These are phyloP conservation scores for Coccomyxa subellipsoidea DNA, from an alignment of 163 green algal species.

Conservation along the genomic window DNA sequence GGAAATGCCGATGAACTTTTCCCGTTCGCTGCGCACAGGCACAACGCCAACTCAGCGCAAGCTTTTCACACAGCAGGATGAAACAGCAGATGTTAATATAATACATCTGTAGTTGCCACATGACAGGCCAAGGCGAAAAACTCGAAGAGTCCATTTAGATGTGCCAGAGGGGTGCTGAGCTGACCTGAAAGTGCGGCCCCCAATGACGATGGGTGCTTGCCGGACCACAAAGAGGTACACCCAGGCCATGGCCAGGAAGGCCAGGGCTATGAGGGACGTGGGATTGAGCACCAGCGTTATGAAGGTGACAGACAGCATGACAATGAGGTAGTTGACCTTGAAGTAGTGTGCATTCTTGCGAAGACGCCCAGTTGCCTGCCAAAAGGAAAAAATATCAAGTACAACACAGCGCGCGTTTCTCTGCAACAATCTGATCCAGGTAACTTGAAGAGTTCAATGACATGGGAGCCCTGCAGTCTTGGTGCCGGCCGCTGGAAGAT, in stretches of 20 bases:
- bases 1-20: conserved; percentile 79
- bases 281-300: conserved; percentile 62
- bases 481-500: no score
- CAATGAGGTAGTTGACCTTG: conserved; percentile 84
- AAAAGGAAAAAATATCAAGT: no score
- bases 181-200: conserved; percentile 70
- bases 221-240: conserved; percentile 78
- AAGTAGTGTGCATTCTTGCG: conserved; percentile 86
- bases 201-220: conserved; percentile 62
- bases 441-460: not conserved
- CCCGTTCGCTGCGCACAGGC: conserved; percentile 62
- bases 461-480: no score
- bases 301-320: conserved; percentile 61
- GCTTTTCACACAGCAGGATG: no score
- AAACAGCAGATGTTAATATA: no score
- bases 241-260: conserved; percentile 60
- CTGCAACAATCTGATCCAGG: no score
- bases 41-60: not conserved
- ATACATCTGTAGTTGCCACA: no score
- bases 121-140: no score
- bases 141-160: no score
- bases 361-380: conserved; percentile 64
- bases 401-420: no score
- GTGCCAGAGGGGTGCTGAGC: no score
- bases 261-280: conserved; percentile 57